These are phyloP conservation scores for Leavenworthia alabamica DNA, from an alignment of 345 rosid genomes.

Conservation along the genomic window DNA sequence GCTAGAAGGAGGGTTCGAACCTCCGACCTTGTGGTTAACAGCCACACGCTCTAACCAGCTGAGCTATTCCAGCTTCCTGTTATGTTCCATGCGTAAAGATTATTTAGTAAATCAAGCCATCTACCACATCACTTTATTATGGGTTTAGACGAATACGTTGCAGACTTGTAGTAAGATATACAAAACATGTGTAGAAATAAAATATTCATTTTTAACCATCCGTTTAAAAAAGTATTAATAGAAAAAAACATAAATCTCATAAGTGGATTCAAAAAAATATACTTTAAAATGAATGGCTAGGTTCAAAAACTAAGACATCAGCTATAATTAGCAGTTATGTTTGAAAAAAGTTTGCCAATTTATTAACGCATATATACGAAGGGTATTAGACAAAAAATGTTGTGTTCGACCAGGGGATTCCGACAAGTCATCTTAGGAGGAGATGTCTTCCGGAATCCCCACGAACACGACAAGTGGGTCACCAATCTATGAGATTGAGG, in stretches of 20 bases:
- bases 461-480: background rate
- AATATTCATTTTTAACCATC: slow-evolving; percentile 6
- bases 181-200: background rate
- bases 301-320: background rate
- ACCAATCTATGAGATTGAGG: background rate
- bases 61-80: slow-evolving; percentile 60
- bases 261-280: too few species aligned
- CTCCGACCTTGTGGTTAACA: slow-evolving; percentile 91
- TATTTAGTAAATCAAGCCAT: background rate
- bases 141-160: too few species aligned
- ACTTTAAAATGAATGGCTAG: slow-evolving; percentile 17
- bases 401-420: slow-evolving; percentile 9
- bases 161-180: too few species aligned
- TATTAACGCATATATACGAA: slow-evolving; percentile 12
- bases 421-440: background rate
- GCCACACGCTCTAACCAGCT: slow-evolving; percentile 90
- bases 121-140: too few species aligned
- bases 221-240: background rate
- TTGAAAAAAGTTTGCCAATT: slow-evolving; percentile 5
- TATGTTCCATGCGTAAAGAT: accelerated
- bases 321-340: slow-evolving; percentile 15
- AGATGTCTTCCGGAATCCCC: slow-evolving; percentile 11
- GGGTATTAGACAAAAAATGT: background rate
- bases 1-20: slow-evolving; percentile 63
- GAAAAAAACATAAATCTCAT: too few species aligned